A percentile compares a stretch with the other conserved stretches of the same genome.
Evolutionary conservation across 345 rosid genomes (phyloP).

Genomic region (Arabis hirsuta): DNA sequence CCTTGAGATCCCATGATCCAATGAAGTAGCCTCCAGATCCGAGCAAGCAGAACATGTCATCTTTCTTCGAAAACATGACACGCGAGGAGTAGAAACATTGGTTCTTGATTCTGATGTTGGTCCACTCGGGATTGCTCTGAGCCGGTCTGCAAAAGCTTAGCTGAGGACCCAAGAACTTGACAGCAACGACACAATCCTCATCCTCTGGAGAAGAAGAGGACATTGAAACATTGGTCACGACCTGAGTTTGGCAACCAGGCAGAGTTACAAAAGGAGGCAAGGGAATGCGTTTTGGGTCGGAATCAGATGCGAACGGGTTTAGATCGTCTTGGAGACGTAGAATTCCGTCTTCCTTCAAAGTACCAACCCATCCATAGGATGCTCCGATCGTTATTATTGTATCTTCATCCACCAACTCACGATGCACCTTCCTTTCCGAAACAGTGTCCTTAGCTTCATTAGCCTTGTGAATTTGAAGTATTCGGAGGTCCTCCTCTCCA

Average conservation of each 20-base stretch:
- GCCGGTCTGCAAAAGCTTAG: no score
- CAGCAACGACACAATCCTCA: no score
- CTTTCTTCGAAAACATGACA: no score
- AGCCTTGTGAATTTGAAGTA: neutral
- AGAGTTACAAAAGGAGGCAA: slow-evolving; percentile 19
- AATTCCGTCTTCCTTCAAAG: neutral
- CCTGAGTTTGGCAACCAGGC: neutral
- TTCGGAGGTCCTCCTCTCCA: neutral
- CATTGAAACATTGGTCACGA: neutral
- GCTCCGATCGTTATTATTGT: neutral
- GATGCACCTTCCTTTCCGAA: neutral
- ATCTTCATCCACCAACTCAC: neutral
- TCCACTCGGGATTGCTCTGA: no score
- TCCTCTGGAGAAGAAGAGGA: no score
- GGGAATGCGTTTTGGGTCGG: neutral
- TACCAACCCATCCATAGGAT: slow-evolving; percentile 14
- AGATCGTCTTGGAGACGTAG: slow-evolving; percentile 6
- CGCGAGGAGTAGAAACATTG: no score
- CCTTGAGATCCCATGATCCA: no score
- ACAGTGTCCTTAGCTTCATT: accelerated
- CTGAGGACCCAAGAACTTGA: no score
- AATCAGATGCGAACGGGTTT: neutral
- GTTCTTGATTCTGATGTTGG: no score
- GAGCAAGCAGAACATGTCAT: no score
- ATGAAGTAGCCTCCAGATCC: no score